A percentile compares a stretch with the other conserved stretches of the same genome.
These are phyloP conservation scores for Chalara sp. DNA, from an alignment of 2,329 filamentous ascomycete species.

Conservation along the genomic window DNA sequence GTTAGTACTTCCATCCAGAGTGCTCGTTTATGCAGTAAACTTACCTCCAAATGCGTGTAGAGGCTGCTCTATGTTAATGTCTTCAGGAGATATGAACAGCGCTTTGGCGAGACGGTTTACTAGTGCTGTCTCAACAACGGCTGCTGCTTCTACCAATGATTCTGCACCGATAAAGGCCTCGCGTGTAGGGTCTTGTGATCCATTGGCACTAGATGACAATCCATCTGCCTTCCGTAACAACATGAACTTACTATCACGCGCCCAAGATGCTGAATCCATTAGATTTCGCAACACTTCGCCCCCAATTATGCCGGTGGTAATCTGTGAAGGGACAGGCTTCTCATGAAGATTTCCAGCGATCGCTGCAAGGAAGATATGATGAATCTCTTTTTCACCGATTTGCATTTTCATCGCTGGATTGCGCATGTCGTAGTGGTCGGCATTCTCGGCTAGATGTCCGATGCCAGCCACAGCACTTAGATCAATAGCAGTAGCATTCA, in stretches of 20 bases:
- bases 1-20: background rate
- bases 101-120: conserved; percentile 15
- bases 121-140: background rate
- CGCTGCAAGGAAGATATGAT: conserved; percentile 26
- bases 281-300: background rate
- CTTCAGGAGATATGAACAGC: conserved; percentile 17
- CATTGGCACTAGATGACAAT: background rate
- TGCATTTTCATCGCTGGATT: background rate
- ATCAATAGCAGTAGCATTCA: conserved; percentile 6
- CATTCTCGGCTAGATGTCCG: conserved; percentile 1
- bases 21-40: background rate
- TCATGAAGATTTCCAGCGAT: conserved; percentile 27
- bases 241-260: conserved; percentile 1
- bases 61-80: conserved; percentile 20
- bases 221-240: background rate
- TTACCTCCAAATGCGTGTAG: conserved; percentile 33
- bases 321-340: background rate
- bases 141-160: background rate
- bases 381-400: conserved; percentile 1
- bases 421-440: background rate
- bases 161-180: background rate
- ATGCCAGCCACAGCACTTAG: conserved; percentile 7
- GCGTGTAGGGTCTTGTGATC: background rate
- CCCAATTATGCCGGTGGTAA: conserved; percentile 1
- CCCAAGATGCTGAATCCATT: background rate